phyloP scores from a whole-genome alignment of 352 stramenopile genomes.

The Hyaloperonospora arabidopsidis region DNA sequence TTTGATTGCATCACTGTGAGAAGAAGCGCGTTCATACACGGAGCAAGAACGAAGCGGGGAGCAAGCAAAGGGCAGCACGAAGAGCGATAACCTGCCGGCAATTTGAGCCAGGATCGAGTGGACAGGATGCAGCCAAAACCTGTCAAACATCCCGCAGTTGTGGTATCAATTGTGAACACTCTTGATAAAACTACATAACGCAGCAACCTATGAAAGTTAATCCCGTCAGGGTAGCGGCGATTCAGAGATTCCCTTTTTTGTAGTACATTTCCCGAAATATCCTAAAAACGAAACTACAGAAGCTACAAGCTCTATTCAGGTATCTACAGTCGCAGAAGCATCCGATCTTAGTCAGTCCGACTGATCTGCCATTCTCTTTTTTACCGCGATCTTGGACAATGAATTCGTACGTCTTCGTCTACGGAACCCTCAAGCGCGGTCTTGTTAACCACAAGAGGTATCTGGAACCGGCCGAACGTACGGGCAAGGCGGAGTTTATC shows the following conservation, averaged over 20 bases:
- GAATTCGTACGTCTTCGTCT: slow-evolving; percentile 62
- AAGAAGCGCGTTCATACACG: slow-evolving; percentile 12
- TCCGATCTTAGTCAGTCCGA: no score
- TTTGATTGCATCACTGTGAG: slow-evolving; percentile 34
- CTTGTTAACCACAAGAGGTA: slow-evolving; percentile 73
- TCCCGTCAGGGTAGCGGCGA: no score
- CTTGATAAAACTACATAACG: no score
- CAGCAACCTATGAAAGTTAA: no score
- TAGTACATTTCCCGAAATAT: no score
- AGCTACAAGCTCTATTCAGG: no score
- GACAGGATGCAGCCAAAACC: slow-evolving; percentile 16
- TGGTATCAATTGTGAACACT: no score
- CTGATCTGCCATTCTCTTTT: no score
- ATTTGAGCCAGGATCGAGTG: slow-evolving; percentile 3
- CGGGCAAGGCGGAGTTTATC: slow-evolving; percentile 46
- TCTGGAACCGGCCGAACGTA: slow-evolving; percentile 34
- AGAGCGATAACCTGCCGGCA: slow-evolving; percentile 4
- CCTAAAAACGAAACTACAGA: no score
- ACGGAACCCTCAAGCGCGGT: slow-evolving; percentile 66
- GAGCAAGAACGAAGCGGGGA: slow-evolving; percentile 4
- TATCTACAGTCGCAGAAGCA: no score
- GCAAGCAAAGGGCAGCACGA: slow-evolving; percentile 1
- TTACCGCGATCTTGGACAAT: slow-evolving; percentile 5
- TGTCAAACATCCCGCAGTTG: no score
- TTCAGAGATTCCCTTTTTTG: no score